Conservation (phyloP, 768 basidiomycete genomes). For the Cystobasidiopsis lactophilus region DNA sequence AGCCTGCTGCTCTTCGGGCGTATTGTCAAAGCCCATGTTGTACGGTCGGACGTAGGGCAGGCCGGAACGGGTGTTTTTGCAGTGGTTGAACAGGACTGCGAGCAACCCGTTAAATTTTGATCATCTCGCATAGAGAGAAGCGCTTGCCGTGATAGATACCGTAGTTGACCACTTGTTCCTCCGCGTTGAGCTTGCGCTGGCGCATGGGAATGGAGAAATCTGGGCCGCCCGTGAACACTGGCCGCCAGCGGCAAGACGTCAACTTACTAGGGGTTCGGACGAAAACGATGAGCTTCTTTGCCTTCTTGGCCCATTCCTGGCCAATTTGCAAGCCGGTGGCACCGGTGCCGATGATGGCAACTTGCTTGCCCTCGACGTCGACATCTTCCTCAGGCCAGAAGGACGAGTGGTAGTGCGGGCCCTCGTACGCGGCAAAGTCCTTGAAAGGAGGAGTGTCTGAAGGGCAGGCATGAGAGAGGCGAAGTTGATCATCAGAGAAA, state of each 20-base stretch:
- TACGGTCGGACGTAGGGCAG: background rate
- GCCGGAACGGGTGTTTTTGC: background rate
- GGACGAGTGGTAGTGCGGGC: background rate
- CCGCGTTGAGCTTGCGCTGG: background rate
- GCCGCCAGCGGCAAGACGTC: no score
- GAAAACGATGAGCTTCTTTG: slow-evolving; percentile 1
- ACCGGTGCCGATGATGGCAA: no score
- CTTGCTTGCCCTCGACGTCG: background rate
- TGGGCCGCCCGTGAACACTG: no score
- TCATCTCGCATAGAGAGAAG: no score
- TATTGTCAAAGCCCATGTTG: no score
- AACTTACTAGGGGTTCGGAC: slow-evolving; percentile 6
- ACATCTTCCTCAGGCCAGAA: slow-evolving; percentile 2
- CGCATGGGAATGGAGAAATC: background rate
- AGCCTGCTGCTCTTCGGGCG: no score
- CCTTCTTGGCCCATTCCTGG: slow-evolving; percentile 1
- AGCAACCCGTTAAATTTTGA: no score
- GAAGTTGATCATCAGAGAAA: no score
- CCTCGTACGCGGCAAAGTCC: background rate
- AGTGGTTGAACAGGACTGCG: no score
- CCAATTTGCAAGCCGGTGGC: background rate
- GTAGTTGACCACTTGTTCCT: background rate
- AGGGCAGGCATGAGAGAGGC: no score
- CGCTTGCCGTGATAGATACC: background rate
- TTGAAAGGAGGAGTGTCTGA: background rate